Evolutionary conservation across 257 asterid species (phyloP), one percentile per base, ranked within the genome.

Genomic region (Petunia axillaris): DNA sequence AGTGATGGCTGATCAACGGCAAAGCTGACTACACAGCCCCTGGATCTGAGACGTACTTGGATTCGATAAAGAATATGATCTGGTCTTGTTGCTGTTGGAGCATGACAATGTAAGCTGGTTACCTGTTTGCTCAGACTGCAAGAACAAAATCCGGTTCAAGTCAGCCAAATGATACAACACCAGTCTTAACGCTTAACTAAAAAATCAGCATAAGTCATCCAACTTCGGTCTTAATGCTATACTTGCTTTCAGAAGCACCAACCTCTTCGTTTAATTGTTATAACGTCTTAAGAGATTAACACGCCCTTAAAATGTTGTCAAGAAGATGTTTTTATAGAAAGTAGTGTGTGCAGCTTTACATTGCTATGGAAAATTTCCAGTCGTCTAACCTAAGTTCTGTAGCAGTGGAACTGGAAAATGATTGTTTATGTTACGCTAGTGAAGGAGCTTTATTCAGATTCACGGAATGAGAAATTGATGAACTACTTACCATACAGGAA

Each of bases 21-120:
- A 93, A 52, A 95, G 96, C 91, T 88, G 91, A 16, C 89, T 74
- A 71, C 99, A 95, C 36, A 92, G 89, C 58, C 97, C 97, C 84
- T 89, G 95, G 70, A 95, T 92, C 81, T 88, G 91, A 1, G 92
- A 78, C 1, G 90, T 57, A 5, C 88, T 83, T 3, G 90, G 93
- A 83, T 87, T 89, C 6, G 82, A 60, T 73, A 90, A 84, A 1
- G 88, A 40, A 74, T 89, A 95, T 5, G 89, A 81, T 82, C 81
- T 85, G 82, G 87, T 87, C 70, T 82, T 91, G 54, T 90, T 87
- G 80, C 86, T 89, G 85, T 86, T 89, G 16, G 97, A 90, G 91
- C 98, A 95, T 8, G 92, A 88, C 62, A 95, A 57, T 0, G 89
- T 88, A 53, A 92, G 89, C 52, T 91, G 92, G 87, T 81, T 89